These are phyloP conservation scores for Clathrus columnatus DNA, from an alignment of 768 basidiomycete genomes.

Conservation along the genomic window DNA sequence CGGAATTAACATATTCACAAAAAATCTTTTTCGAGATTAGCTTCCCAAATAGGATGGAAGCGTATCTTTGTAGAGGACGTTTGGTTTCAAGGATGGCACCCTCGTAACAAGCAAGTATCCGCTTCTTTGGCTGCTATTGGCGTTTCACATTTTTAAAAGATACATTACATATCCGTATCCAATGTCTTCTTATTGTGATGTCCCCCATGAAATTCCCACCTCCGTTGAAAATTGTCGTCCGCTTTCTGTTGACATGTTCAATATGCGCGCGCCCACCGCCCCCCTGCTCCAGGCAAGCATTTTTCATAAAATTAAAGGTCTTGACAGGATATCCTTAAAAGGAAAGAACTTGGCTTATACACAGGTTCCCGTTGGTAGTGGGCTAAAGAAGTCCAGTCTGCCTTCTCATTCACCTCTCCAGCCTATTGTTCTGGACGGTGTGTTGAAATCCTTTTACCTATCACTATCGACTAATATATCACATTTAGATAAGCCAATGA, in stretches of 20 bases:
- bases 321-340: background rate
- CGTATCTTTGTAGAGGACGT: conserved; percentile 30
- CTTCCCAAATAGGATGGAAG: conserved; percentile 40
- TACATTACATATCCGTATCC: conserved; percentile 34
- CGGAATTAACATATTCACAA: background rate
- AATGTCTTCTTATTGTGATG: conserved; percentile 26
- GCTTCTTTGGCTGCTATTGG: background rate
- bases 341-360: background rate
- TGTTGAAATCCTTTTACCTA: background rate
- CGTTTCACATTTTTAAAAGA: conserved; percentile 14
- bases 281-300: conserved; percentile 26
- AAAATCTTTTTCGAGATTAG: background rate
- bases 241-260: conserved; percentile 26
- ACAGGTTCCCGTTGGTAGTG: too few relatives aligned
- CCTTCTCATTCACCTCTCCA: background rate
- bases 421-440: background rate
- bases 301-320: background rate
- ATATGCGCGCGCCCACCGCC: conserved; percentile 19
- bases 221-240: conserved; percentile 29
- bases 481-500: background rate
- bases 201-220: conserved; percentile 32
- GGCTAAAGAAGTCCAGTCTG: background rate
- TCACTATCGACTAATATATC: background rate
- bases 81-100: conserved; percentile 36
- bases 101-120: conserved; percentile 25